phyloP scores from a whole-genome alignment of 345 rosid species.

The Kandelia obovata region DNA sequence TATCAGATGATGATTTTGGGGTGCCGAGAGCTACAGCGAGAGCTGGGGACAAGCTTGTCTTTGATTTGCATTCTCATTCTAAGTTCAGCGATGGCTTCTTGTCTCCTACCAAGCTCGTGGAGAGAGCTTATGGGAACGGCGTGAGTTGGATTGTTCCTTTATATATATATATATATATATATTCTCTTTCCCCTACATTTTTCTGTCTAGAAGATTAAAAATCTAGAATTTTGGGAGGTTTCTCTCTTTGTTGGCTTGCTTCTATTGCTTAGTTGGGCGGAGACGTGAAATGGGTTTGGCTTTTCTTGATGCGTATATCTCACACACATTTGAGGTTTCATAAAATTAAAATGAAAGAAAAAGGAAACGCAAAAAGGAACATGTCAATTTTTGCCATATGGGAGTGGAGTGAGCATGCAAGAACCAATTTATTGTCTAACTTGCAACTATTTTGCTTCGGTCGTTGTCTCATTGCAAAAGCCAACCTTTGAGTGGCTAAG shows the following conservation, averaged over 20 bases:
- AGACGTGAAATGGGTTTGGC: neutral
- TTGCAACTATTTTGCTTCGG: no score
- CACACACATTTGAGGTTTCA: no score
- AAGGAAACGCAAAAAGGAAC: no score
- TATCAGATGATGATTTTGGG: constrained; percentile 42
- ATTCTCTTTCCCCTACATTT: neutral
- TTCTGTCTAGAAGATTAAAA: no score
- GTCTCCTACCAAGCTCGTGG: constrained; percentile 86
- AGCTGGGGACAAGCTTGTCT: constrained; percentile 45
- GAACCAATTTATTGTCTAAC: no score
- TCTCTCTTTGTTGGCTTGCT: neutral
- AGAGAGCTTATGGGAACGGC: constrained; percentile 83
- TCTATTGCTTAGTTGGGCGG: neutral
- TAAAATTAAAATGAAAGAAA: no score
- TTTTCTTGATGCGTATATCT: neutral
- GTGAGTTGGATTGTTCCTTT: constrained; percentile 35
- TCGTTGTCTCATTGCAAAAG: no score
- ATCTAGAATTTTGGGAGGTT: neutral
- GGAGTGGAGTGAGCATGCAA: no score
- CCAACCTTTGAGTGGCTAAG: no score
- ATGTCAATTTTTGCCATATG: no score
- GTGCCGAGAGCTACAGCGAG: constrained; percentile 41
- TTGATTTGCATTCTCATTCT: constrained; percentile 90
- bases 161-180: no score
- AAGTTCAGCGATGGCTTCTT: constrained; percentile 90